These are phyloP conservation scores for Lyophyllum semitale DNA, from an alignment of 768 basidiomycete species.

Conservation along the genomic window DNA sequence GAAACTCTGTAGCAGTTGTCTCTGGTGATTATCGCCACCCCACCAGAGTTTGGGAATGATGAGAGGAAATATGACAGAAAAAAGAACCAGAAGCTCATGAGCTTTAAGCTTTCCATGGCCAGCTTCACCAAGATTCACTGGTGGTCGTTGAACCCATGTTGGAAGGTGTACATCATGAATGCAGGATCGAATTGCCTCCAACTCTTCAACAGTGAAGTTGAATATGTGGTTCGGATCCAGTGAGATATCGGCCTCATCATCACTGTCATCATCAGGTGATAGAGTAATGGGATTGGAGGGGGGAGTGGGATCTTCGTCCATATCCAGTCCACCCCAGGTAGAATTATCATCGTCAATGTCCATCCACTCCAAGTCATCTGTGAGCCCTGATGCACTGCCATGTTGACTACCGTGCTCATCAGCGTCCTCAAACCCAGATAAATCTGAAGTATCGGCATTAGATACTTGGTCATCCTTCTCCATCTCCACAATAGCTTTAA, in stretches of 20 bases:
- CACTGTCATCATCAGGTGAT: background rate
- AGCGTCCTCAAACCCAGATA: no score
- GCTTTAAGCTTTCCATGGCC: conserved; percentile 33
- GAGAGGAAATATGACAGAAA: background rate
- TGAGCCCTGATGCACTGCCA: background rate
- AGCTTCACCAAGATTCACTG: conserved; percentile 31
- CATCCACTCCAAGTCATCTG: background rate
- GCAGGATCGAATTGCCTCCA: conserved; percentile 17
- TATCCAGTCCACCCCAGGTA: no score
- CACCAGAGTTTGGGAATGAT: background rate
- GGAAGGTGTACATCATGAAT: conserved; percentile 17
- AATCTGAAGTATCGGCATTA: background rate
- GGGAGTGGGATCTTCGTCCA: background rate
- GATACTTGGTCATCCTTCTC: background rate
- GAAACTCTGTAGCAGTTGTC: background rate
- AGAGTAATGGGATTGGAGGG: background rate
- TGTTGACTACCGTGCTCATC: background rate
- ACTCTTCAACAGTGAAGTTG: conserved; percentile 11
- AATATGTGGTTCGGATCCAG: conserved; percentile 1
- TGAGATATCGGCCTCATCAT: background rate
- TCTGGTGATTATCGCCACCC: background rate
- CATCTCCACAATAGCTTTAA: background rate
- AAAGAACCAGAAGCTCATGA: no score
- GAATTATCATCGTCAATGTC: background rate
- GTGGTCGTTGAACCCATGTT: conserved; percentile 23